Conservation (phyloP, 306 rosid species). For the Malus sylvestris region DNA sequence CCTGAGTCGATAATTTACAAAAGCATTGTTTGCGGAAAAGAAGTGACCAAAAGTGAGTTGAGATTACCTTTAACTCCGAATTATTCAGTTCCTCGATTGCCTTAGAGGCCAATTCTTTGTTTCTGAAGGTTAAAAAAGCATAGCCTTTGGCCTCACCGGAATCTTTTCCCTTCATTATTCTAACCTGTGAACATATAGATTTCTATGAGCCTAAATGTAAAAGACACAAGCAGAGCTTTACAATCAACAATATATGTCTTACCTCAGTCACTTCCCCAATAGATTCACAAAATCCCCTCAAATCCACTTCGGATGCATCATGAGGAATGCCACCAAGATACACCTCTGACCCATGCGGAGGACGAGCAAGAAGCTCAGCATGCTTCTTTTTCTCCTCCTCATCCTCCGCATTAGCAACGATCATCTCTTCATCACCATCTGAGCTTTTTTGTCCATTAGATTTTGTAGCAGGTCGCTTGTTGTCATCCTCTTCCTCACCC, state of each 20-base stretch:
- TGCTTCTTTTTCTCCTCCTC: slow-evolving; percentile 45
- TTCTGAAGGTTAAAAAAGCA: slow-evolving; percentile 66
- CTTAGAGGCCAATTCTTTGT: slow-evolving; percentile 57
- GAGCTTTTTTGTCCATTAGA: not conserved
- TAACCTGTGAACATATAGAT: slow-evolving; percentile 39
- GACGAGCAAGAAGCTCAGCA: slow-evolving; percentile 69
- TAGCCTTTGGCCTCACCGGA: slow-evolving; percentile 44
- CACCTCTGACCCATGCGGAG: slow-evolving; percentile 72
- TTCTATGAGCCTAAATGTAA: slow-evolving; percentile 2
- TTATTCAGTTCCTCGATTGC: slow-evolving; percentile 60
- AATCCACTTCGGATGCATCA: slow-evolving; percentile 49
- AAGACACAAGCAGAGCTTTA: not conserved
- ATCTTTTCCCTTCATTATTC: slow-evolving; percentile 62
- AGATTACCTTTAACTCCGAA: slow-evolving; percentile 45
- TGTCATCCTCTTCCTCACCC: slow-evolving; percentile 21
- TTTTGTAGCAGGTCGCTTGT: slow-evolving; percentile 8
- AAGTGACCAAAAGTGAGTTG: slow-evolving; percentile 1
- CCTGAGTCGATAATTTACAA: slow-evolving; percentile 3
- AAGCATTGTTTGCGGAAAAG: slow-evolving; percentile 6
- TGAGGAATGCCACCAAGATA: slow-evolving; percentile 66
- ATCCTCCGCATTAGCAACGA: slow-evolving; percentile 12
- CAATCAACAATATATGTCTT: slow-evolving; percentile 10
- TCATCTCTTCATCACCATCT: slow-evolving; percentile 25
- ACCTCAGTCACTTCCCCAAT: slow-evolving; percentile 69
- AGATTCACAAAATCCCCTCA: slow-evolving; percentile 52